phyloP scores from a whole-genome alignment of 2,329 filamentous ascomycete species.

The Aotearoamyces nothofagi region DNA sequence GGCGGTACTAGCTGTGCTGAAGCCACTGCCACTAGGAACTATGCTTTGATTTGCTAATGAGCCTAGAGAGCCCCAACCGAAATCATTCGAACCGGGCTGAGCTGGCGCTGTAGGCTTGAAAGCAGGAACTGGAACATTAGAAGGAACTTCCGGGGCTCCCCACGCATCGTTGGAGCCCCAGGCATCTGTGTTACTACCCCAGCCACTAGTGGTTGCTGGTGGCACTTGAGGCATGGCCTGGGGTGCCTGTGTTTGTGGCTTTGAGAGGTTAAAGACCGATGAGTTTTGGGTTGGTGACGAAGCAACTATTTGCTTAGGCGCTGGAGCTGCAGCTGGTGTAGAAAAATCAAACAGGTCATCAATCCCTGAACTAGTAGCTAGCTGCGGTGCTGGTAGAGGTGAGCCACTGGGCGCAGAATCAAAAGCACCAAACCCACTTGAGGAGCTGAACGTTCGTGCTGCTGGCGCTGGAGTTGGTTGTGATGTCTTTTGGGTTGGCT shows the following conservation, averaged over 20 bases:
- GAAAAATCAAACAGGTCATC: constrained; percentile 74
- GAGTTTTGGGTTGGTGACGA: constrained; percentile 23
- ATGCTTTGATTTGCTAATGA: constrained; percentile 44
- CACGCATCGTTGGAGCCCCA: constrained; percentile 80
- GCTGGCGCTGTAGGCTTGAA: constrained; percentile 12
- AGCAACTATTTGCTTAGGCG: constrained; percentile 22
- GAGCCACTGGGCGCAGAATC: constrained; percentile 26
- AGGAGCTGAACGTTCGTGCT: constrained; percentile 35
- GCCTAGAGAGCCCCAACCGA: constrained; percentile 38
- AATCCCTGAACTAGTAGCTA: constrained; percentile 35
- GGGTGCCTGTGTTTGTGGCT: constrained; percentile 23
- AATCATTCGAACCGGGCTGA: constrained; percentile 36
- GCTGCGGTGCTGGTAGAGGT: constrained; percentile 20
- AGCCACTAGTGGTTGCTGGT: constrained; percentile 20
- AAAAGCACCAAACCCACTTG: constrained; percentile 49
- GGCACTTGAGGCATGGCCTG: constrained; percentile 25
- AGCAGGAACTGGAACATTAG: constrained; percentile 25
- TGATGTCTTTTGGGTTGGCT: constrained; percentile 42
- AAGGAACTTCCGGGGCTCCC: constrained; percentile 47
- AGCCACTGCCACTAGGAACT: constrained; percentile 46
- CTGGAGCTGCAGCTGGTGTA: constrained; percentile 28
- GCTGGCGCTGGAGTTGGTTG: constrained; percentile 24
- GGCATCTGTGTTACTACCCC: constrained; percentile 45
- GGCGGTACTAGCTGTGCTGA: constrained; percentile 29
- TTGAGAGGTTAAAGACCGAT: constrained; percentile 74